phyloP scores from a whole-genome alignment of 1,139 yeast species.

The Hyphopichia khmerensis region DNA sequence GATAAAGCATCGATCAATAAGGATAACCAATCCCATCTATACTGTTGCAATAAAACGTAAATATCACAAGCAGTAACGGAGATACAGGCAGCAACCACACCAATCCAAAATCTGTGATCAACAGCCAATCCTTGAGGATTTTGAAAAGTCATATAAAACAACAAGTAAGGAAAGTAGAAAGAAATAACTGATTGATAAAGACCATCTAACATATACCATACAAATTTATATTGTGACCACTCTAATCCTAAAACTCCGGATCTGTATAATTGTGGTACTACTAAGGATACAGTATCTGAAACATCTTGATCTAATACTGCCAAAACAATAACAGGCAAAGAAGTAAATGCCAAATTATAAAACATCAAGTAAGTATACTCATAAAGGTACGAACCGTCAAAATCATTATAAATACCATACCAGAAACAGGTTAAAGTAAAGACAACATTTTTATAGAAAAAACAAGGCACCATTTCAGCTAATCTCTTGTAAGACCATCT shows the following conservation, averaged over 20 bases:
- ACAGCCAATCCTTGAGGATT: constrained; percentile 48
- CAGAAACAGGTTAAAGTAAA: constrained; percentile 62
- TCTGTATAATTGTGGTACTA: constrained; percentile 60
- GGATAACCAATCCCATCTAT: constrained; percentile 63
- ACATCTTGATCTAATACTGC: constrained; percentile 66
- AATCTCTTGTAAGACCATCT: constrained; percentile 64
- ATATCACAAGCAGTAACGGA: constrained; percentile 54
- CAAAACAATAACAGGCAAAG: constrained; percentile 58
- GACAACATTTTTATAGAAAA: constrained; percentile 61
- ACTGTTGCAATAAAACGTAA: constrained; percentile 54
- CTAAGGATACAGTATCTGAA: constrained; percentile 52
- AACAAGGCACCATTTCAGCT: constrained; percentile 65
- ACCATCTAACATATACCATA: constrained; percentile 60
- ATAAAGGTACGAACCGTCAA: constrained; percentile 61
- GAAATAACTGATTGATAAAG: constrained; percentile 56
- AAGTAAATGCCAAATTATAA: constrained; percentile 64
- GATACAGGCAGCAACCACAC: constrained; percentile 47
- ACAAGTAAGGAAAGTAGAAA: constrained; percentile 55
- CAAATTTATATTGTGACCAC: constrained; percentile 53
- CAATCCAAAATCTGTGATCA: constrained; percentile 62
- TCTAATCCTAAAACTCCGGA: constrained; percentile 53
- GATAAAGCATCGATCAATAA: constrained; percentile 49
- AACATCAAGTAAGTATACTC: constrained; percentile 66
- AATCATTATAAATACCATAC: constrained; percentile 57
- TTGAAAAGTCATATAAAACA: constrained; percentile 45